phyloP scores from a whole-genome alignment of 2,329 filamentous ascomycete species.

The Penicillium nordicum region DNA sequence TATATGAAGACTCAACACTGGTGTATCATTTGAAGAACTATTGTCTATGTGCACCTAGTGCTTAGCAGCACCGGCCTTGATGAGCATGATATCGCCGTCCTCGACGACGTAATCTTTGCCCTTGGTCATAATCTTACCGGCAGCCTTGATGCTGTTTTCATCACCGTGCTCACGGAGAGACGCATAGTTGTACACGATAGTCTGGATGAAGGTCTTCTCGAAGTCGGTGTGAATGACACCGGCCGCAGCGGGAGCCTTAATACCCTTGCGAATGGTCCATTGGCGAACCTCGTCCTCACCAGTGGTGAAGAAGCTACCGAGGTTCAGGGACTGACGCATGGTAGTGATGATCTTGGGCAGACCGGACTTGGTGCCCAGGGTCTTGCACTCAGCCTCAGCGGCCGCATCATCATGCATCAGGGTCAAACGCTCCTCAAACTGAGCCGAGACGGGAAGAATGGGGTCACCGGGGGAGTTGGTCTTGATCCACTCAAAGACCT shows the following conservation, averaged over 20 bases:
- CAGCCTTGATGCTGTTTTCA: conserved; percentile 82
- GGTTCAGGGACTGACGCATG: conserved; percentile 88
- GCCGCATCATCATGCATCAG: conserved; percentile 74
- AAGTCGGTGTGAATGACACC: conserved; percentile 99
- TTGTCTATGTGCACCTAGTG: conserved; percentile 29
- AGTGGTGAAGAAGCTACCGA: conserved; percentile 95
- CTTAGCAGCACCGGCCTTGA: conserved; percentile 64
- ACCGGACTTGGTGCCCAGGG: conserved; percentile 77
- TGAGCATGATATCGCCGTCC: conserved; percentile 66
- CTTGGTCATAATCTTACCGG: conserved; percentile 97
- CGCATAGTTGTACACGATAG: conserved; percentile 85
- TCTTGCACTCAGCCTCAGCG: conserved; percentile 82
- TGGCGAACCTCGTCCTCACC: conserved; percentile 95
- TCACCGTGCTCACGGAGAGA: conserved; percentile 81
- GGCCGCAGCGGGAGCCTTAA: conserved; percentile 94
- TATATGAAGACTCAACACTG: not conserved
- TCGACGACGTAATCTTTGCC: conserved; percentile 81
- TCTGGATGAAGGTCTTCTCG: conserved; percentile 99
- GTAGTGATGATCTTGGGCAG: conserved; percentile 87
- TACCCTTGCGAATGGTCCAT: conserved; percentile 95
- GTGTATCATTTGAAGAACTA: conserved; percentile 15
- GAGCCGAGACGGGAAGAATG: conserved; percentile 88
- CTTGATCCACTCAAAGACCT: conserved; percentile 95
- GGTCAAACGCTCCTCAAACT: conserved; percentile 87
- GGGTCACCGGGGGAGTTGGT: conserved; percentile 81